Base-by-base conservation (phyloP, 1,139 yeast genomes). In the Zygosaccharomyces pseudobailii region DNA sequence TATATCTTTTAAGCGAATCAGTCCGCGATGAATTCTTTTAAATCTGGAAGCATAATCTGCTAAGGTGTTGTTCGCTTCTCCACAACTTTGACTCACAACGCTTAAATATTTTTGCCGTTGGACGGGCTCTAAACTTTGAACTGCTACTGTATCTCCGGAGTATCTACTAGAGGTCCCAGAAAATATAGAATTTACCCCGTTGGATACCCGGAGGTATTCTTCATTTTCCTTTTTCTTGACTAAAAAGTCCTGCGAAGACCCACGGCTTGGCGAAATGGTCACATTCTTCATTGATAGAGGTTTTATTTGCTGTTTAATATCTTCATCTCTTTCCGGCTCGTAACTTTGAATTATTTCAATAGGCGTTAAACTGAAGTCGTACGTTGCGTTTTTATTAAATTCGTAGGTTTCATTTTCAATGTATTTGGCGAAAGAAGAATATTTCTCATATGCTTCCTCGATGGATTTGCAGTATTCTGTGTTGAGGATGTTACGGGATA, bases 291-390 rank as follows among this genome's bases (percentile, higher is more conserved):
- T 38, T 10, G 41, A 38, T 13, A 34, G 21, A 9, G 19, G 24
- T 20, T 38, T 25, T 17, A 38, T 19, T 17, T 38, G 41, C 21
- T 22, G 41, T 38, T 38, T 38, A 17, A 9, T 20, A 8, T 38
- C 24, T 6, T 19, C n/a, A 21, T 36, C 31, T 25, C 30, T 36
- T 10, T 46, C 49, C 22, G 42, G 37, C 20, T 50, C 53, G 43
- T 61, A 61, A 32, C 56, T 54, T 48, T 59, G 59, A 23, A 61
- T 61, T 2, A 61, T 59, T 45, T 59, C 64, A 17, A 47, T 42
- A 5, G 65, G 65, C 2, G 64, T 58, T 23, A 59, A 44, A 37
- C 56, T 53, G 41, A 45, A 54, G 43, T 57, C 57, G 43, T 53
- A 56, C 40, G 46, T 47, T 5, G 49, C 35, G 41, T 56, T 53